Percentiles rank a stretch among this genome's conserved stretches.
Evolutionary conservation across 176 grass and related monocot species (phyloP).

Genomic region (Bothriochloa decipiens): DNA sequence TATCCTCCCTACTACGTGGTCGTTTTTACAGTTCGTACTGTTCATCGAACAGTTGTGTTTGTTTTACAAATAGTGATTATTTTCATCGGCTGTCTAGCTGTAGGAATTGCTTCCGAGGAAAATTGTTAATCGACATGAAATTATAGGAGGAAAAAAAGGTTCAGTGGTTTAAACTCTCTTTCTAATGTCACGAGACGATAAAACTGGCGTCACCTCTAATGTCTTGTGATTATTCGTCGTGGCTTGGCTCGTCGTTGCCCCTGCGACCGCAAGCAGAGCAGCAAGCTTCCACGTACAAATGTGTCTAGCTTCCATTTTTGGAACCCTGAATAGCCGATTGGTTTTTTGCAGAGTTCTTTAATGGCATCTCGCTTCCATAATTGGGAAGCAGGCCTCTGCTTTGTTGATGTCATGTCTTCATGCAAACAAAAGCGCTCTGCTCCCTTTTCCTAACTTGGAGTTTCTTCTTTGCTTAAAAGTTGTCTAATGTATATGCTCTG

Average conservation of each 20-base stretch:
- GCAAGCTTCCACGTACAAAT: conserved; percentile 45
- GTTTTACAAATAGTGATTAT: neutral
- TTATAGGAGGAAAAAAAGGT: conserved; percentile 3
- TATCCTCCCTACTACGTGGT: neutral
- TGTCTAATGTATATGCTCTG: neutral
- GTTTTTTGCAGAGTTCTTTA: conserved; percentile 30
- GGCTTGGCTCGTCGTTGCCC: neutral
- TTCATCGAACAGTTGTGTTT: conserved; percentile 3
- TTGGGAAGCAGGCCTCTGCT: conserved; percentile 45
- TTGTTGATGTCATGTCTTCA: conserved; percentile 53
- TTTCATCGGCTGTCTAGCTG: conserved; percentile 7
- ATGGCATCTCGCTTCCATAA: conserved; percentile 46
- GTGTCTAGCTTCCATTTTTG: conserved; percentile 48
- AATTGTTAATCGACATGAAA: conserved; percentile 5
- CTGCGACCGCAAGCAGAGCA: neutral
- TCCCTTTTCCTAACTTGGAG: conserved; percentile 22
- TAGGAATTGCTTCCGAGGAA: neutral
- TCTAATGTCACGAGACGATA: neutral
- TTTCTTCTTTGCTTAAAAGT: conserved; percentile 12
- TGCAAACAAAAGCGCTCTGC: conserved; percentile 37
- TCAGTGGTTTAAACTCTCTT: neutral
- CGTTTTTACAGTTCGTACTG: conserved; percentile 17
- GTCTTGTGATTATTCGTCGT: neutral
- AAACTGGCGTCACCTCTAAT: conserved; percentile 10
- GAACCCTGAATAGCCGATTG: conserved; percentile 14